Evolutionary conservation across 2,329 filamentous ascomycete species (phyloP).

Genomic region (Penicillium sp.): DNA sequence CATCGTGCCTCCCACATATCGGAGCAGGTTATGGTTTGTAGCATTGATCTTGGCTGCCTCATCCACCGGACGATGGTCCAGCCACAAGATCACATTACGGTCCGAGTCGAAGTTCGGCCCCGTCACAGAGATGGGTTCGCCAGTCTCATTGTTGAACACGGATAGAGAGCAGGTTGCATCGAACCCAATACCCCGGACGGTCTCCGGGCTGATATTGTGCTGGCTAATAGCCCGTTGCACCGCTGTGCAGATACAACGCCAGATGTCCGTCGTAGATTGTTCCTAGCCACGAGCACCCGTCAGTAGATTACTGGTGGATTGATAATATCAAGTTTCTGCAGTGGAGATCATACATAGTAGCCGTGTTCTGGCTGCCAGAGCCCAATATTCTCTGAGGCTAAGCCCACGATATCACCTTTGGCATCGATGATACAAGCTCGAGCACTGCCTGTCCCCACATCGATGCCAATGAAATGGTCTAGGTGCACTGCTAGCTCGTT

Average conservation of each 20-base stretch:
- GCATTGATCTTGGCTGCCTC: constrained; percentile 94
- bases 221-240: constrained; percentile 81
- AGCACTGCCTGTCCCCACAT: constrained; percentile 94
- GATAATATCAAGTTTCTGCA: neutral
- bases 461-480: constrained; percentile 77
- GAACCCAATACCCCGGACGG: constrained; percentile 89
- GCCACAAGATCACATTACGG: constrained; percentile 94
- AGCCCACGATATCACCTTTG: constrained; percentile 77
- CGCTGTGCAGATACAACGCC: constrained; percentile 88
- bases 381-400: constrained; percentile 74
- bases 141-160: constrained; percentile 84
- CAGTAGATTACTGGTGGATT: constrained; percentile 15
- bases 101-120: constrained; percentile 85
- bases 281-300: constrained; percentile 56
- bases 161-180: constrained; percentile 98
- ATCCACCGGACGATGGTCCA: constrained; percentile 87
- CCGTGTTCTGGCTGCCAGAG: constrained; percentile 76
- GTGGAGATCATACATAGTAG: constrained; percentile 62
- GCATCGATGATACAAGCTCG: constrained; percentile 94
- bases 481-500: constrained; percentile 59
- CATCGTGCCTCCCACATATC: constrained; percentile 97
- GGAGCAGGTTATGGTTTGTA: constrained; percentile 86
- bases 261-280: constrained; percentile 97
- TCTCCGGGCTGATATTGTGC: constrained; percentile 72
- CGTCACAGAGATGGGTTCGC: constrained; percentile 88